phyloP scores from a whole-genome alignment of 495 filamentous ascomycete genomes.

The Gamarada debralockiae region DNA sequence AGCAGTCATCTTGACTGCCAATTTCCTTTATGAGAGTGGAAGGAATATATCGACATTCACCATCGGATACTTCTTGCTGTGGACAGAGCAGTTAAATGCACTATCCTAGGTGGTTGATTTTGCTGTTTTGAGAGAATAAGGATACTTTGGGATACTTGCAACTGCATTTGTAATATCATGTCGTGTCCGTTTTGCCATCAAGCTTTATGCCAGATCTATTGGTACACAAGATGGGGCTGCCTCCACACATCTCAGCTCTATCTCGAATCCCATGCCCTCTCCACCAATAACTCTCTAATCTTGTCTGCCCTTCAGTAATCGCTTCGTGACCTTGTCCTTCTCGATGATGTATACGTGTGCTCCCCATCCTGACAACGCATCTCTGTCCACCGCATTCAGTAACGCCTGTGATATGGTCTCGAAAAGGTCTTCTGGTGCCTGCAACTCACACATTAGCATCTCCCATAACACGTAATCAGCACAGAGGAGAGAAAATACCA shows the following conservation, averaged over 20 bases:
- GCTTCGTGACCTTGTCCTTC: conserved; percentile 99
- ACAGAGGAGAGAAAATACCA: conserved; percentile 52
- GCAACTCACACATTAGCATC: conserved; percentile 6
- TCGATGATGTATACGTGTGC: conserved; percentile 99
- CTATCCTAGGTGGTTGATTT: too few relatives aligned
- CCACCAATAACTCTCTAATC: conserved; percentile 34
- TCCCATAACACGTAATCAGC: not conserved
- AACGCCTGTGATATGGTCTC: conserved; percentile 98
- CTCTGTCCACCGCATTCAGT: conserved; percentile 91
- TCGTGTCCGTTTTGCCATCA: conserved; percentile 12
- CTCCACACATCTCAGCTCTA: conserved; percentile 2
- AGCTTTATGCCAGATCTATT: conserved; percentile 20
- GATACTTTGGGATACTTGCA: too few relatives aligned
- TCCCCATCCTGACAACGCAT: conserved; percentile 96
- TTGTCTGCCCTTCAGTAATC: conserved; percentile 84
- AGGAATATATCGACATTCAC: too few relatives aligned
- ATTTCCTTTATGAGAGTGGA: too few relatives aligned
- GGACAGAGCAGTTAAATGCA: too few relatives aligned
- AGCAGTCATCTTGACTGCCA: too few relatives aligned
- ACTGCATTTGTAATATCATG: not conserved
- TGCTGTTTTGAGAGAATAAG: too few relatives aligned
- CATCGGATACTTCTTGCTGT: too few relatives aligned
- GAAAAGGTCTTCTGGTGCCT: conserved; percentile 93
- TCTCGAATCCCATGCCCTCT: not conserved
- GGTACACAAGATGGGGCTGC: conserved; percentile 18